Percentiles rank a stretch among this genome's conserved stretches.
phyloP scores from a whole-genome alignment of 305 asterid species.

The Caryopteris hybrid region DNA sequence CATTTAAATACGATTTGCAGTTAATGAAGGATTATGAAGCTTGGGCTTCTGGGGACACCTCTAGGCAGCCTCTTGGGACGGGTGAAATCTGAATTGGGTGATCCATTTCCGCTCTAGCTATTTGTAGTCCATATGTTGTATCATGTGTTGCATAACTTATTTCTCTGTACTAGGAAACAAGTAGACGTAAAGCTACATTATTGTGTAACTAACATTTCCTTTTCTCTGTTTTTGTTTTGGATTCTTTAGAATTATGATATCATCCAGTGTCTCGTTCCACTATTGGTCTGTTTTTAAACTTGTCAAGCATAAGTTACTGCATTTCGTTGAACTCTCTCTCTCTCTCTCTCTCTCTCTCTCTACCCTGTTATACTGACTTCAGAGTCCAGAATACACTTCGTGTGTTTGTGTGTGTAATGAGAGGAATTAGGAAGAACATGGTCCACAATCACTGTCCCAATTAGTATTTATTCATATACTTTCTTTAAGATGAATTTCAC shows the following conservation, averaged over 20 bases:
- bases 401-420: too few relatives aligned
- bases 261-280: neutral
- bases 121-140: constrained; percentile 1
- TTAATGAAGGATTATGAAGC: constrained; percentile 80
- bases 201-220: neutral
- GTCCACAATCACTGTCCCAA: too few relatives aligned
- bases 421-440: too few relatives aligned
- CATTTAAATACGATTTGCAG: constrained; percentile 32
- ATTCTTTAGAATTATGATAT: neutral
- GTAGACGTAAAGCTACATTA: constrained; percentile 1
- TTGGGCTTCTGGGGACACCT: constrained; percentile 89
- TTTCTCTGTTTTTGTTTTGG: neutral
- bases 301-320: too few relatives aligned
- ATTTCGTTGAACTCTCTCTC: too few relatives aligned
- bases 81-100: constrained; percentile 53
- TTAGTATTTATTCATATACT: too few relatives aligned
- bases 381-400: too few relatives aligned
- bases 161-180: constrained; percentile 16
- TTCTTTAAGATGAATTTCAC: too few relatives aligned
- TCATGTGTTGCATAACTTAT: constrained; percentile 3
- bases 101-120: neutral
- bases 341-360: too few relatives aligned
- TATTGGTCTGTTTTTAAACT: too few relatives aligned
- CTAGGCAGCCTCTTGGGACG: constrained; percentile 89
- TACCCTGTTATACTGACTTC: too few relatives aligned